Conservation (phyloP, 495 filamentous ascomycete genomes). For the Daldinia childiae region DNA sequence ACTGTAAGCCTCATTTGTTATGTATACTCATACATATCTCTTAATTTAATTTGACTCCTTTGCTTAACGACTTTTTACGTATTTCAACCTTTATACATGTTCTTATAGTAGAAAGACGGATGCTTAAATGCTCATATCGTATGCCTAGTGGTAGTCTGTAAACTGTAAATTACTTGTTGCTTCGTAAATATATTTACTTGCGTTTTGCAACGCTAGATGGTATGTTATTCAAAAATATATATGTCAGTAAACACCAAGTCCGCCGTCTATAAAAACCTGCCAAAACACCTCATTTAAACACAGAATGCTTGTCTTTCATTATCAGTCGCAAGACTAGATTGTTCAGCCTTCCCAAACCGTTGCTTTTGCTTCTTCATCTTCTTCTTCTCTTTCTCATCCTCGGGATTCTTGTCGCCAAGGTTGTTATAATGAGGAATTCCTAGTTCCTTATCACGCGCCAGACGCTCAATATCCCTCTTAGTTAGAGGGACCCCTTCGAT, state of each 20-base stretch:
- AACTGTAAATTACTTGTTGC: neutral
- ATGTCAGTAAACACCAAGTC: slow-evolving; percentile 15
- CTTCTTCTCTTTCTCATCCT: slow-evolving; percentile 49
- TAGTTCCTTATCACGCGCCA: slow-evolving; percentile 57
- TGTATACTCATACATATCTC: too few species aligned
- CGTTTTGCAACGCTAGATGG: neutral
- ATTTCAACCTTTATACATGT: neutral
- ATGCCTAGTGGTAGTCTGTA: neutral
- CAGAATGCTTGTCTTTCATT: slow-evolving; percentile 32
- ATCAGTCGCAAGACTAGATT: slow-evolving; percentile 21
- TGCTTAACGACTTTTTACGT: neutral
- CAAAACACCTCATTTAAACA: slow-evolving; percentile 27
- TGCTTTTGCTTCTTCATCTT: slow-evolving; percentile 42
- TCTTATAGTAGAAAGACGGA: too few species aligned
- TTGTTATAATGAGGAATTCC: slow-evolving; percentile 65
- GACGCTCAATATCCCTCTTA: slow-evolving; percentile 55
- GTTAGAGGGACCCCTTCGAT: slow-evolving; percentile 69
- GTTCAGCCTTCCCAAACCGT: slow-evolving; percentile 30
- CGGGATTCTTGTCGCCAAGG: slow-evolving; percentile 61
- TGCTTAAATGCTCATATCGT: neutral
- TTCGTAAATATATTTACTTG: neutral
- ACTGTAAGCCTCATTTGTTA: neutral
- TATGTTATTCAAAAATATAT: neutral
- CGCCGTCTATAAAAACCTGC: slow-evolving; percentile 23
- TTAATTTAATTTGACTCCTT: too few species aligned